phyloP scores from a whole-genome alignment of 2,329 filamentous ascomycete genomes.

The Pseudonectria buxi region DNA sequence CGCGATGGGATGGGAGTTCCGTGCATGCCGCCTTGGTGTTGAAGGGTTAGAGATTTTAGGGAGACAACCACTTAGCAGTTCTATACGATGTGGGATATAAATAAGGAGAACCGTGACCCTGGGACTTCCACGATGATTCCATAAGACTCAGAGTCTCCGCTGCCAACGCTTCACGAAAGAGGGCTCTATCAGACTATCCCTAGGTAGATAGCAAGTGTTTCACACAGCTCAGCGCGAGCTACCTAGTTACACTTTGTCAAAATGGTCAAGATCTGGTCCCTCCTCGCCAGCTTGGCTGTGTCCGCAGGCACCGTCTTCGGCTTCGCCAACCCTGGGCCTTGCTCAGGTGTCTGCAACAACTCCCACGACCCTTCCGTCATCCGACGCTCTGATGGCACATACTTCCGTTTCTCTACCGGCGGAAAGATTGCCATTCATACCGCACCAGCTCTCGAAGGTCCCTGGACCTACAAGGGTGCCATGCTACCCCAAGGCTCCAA shows the following conservation, averaged over 20 bases:
- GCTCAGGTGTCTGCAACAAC: constrained; percentile 29
- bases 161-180: too few species aligned
- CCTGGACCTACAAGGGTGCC: constrained; percentile 36
- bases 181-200: too few species aligned
- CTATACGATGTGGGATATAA: too few species aligned
- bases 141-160: too few species aligned
- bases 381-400: constrained; percentile 32
- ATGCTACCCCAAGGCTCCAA: constrained; percentile 30
- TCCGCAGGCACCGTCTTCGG: constrained; percentile 2
- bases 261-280: constrained; percentile 7
- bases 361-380: constrained; percentile 34
- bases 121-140: too few species aligned
- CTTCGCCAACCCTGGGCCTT: constrained; percentile 28
- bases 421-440: constrained; percentile 33
- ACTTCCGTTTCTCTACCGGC: constrained; percentile 38
- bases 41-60: too few species aligned
- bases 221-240: too few species aligned
- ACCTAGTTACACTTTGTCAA: background rate
- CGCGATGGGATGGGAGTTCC: too few species aligned
- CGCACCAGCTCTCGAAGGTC: constrained; percentile 29
- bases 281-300: constrained; percentile 4
- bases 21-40: too few species aligned
- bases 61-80: too few species aligned
- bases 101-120: too few species aligned
- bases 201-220: too few species aligned